A percentile compares a stretch with the other conserved stretches of the same genome.
Conservation (phyloP, 106 monocot species). For the Dendrobium huoshanense region DNA sequence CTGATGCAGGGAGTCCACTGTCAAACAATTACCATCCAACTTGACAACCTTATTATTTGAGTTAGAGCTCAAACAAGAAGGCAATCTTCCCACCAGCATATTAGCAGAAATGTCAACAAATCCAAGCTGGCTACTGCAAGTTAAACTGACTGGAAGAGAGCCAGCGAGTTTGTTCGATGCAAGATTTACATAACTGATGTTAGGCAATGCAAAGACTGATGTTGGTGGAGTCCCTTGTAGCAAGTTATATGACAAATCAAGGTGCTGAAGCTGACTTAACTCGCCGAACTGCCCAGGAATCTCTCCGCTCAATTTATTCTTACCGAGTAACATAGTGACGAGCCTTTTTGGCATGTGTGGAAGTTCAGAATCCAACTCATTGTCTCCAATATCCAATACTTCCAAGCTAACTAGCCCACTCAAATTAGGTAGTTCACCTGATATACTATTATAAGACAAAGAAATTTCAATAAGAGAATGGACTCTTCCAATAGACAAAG, state of each 20-base stretch:
- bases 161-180: constrained; percentile 81
- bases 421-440: constrained; percentile 68
- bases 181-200: constrained; percentile 74
- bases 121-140: constrained; percentile 68
- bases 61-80: constrained; percentile 61
- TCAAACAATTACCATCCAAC: constrained; percentile 67
- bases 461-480: constrained; percentile 48
- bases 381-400: constrained; percentile 77
- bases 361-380: constrained; percentile 53
- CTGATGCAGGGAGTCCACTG: constrained; percentile 37
- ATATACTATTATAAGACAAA: constrained; percentile 60
- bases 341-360: constrained; percentile 54
- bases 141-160: constrained; percentile 37
- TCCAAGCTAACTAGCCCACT: constrained; percentile 48
- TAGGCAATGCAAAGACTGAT: constrained; percentile 65
- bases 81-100: constrained; percentile 53
- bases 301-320: constrained; percentile 64
- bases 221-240: constrained; percentile 52
- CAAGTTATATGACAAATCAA: constrained; percentile 80
- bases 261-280: constrained; percentile 67
- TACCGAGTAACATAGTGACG: constrained; percentile 69
- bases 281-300: constrained; percentile 52
- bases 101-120: constrained; percentile 81
- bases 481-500: constrained; percentile 48
- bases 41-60: constrained; percentile 57